Base-by-base conservation (phyloP, 176 grass and related monocot genomes). In the Cenchrus americanus region DNA sequence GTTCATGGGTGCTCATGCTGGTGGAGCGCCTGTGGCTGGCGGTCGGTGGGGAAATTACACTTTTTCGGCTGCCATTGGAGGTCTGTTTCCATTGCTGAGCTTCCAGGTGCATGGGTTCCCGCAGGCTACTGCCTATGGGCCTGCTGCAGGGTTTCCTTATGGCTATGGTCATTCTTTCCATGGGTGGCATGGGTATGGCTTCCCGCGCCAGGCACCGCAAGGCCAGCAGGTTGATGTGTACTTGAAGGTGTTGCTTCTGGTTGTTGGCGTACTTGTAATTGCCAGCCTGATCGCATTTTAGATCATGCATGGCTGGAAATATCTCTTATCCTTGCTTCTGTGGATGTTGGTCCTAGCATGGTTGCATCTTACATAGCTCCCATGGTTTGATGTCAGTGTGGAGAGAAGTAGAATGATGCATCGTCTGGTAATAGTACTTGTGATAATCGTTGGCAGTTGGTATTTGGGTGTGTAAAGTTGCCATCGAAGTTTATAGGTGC, bases 41-140 rank as follows among this genome's bases (percentile, higher is more conserved):
- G 89, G 91, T 7, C 76, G 91, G 67, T 93, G 91, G 80, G 94
- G 94, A 40, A 91, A 91, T n/a, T 96, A 93, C 89, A 93, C 94
- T 1, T 96, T 93, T 87, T 96, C 94, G 0, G 91, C 88, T 1
- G 91, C 94, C 71, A 91, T 96, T 77, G 94, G 91, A 32, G 94
- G 94, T 18, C 83, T 96, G 49, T 93, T 96, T 75, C 94, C 94
- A 6, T 51, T 96, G 86, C 75, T 96, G 24, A 96, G 86, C 88
- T 96, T 96, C 84, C 94, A 96, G 73, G 94, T 93, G 59, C 91
- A 96, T 52, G 94, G 94, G 13, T 96, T 93, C 87, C 94, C 94
- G 0, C 87, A 88, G 73, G 82, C 90, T 21, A 82, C 80, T 14
- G 77, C 86, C 3, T 93, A 93, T 73, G 91, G 84, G 14, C 91